A percentile compares a stretch with the other conserved stretches of the same genome.
Evolutionary conservation across 169 alveolate genomes (phyloP).

Genomic region (Plasmodium cynomolgi): DNA sequence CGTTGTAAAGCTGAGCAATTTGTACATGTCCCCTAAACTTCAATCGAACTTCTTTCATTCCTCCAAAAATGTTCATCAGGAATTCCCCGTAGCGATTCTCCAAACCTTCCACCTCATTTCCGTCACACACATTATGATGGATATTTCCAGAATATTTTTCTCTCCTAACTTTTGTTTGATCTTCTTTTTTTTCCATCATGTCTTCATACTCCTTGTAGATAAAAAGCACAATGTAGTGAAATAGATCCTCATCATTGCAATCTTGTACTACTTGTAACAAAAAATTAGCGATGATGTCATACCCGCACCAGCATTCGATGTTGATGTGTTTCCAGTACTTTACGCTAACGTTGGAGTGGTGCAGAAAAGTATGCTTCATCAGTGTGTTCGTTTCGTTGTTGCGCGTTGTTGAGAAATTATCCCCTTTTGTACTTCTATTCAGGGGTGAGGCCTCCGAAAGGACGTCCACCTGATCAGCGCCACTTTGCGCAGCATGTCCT

Average conservation of each 20-base stretch:
- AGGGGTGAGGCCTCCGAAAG: background rate
- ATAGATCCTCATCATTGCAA: slow-evolving; percentile 1
- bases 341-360: slow-evolving; percentile 17
- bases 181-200: background rate
- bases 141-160: background rate
- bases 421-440: background rate
- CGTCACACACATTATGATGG: background rate
- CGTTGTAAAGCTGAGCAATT: slow-evolving; percentile 46
- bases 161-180: background rate
- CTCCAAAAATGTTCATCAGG: slow-evolving; percentile 21
- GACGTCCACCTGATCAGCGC: background rate
- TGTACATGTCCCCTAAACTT: slow-evolving; percentile 41
- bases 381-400: background rate
- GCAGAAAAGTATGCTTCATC: slow-evolving; percentile 22
- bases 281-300: slow-evolving; percentile 49
- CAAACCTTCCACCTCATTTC: background rate
- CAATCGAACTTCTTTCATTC: slow-evolving; percentile 31
- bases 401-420: background rate
- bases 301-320: slow-evolving; percentile 41
- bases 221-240: slow-evolving; percentile 51
- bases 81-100: slow-evolving; percentile 1
- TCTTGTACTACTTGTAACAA: slow-evolving; percentile 11
- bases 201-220: slow-evolving; percentile 46
- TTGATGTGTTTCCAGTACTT: slow-evolving; percentile 50
- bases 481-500: background rate